These are phyloP conservation scores for Berkeleyomyces rouxiae DNA, from an alignment of 2,329 filamentous ascomycete species.

Conservation along the genomic window DNA sequence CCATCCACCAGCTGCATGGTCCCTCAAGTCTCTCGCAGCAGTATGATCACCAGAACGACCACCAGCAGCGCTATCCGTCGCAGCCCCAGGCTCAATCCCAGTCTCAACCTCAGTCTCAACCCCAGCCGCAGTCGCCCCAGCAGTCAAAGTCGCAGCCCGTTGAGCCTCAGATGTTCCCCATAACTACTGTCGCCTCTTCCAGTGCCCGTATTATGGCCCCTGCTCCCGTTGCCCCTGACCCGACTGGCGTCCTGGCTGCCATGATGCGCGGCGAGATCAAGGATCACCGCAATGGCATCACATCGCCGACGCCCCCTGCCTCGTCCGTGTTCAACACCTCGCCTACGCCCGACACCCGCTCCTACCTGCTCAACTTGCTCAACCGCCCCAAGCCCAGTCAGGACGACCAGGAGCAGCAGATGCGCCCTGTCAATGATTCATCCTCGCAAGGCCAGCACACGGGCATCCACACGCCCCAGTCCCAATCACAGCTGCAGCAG, in stretches of 20 bases:
- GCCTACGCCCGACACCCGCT: conserved; percentile 55
- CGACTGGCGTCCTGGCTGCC: conserved; percentile 40
- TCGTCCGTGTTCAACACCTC: conserved; percentile 31
- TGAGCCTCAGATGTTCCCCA: conserved; percentile 17
- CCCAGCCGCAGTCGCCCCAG: conserved; percentile 13
- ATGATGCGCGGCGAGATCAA: conserved; percentile 39
- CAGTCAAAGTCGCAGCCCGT: conserved; percentile 17
- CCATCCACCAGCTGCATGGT: conserved; percentile 18
- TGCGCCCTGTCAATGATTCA: conserved; percentile 22
- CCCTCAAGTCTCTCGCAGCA: conserved; percentile 18
- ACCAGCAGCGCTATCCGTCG: conserved; percentile 15
- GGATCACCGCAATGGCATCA: conserved; percentile 20
- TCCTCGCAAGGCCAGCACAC: conserved; percentile 10
- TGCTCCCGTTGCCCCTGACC: conserved; percentile 38
- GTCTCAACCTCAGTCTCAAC: conserved; percentile 14
- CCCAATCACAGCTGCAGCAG: conserved; percentile 17
- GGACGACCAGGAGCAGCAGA: conserved; percentile 25
- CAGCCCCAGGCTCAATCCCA: conserved; percentile 18
- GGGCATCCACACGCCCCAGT: conserved; percentile 25
- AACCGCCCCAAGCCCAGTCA: conserved; percentile 56
- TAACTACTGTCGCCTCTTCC: conserved; percentile 20
- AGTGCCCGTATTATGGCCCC: conserved; percentile 35
- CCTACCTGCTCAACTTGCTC: conserved; percentile 71
- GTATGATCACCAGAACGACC: conserved; percentile 19
- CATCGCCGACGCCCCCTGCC: conserved; percentile 16